Evolutionary conservation across 371 early-diverging fungal genomes (phyloP), one percentile per base, ranked within the genome.

Genomic region (Lichtheimia corymbifera): DNA sequence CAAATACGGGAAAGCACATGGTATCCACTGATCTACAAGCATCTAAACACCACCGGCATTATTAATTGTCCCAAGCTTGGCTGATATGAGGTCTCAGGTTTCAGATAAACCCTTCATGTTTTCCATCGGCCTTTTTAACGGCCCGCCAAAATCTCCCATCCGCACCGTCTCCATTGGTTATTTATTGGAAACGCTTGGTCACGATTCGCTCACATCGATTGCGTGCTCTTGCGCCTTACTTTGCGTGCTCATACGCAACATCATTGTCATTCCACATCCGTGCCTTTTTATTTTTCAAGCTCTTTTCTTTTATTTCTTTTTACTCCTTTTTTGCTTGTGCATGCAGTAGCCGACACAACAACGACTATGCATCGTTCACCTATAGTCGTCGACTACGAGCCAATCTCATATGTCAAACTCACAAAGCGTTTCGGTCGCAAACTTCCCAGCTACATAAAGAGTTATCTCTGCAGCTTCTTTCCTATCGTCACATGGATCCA

Each of bases 401-500:
- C 62, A 20, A 58, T 58, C 18, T 67, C 65, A 11, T 67, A 71
- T 30, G 20, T 54, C 43, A 50, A 61, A 25, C 59, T 67, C 22
- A 62, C 60, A 11, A 58, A 58, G 18, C 62, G 63, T 13, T 65
- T 61, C 50, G 44, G 59, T 12, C 59, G 58, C 20, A 42, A 69
- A 25, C 40, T 76, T 40, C 77, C 76, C 5, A 49, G 59, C 5
- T 65, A 70, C 49, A 62, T 61, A 6, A 63, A 70, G 27, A 47
- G 66, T 4, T 80, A 75, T 22, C 22, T 75, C 2, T 44, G 60
- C 28, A 55, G 72, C 20, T 65, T 84, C 15, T 83, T 92, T 61
- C 93, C 93, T 11, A 79, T 92, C 35, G 50, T 77, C 17, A 45
- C 68, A 1, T 94, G 92, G 93, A 75, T 92, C 1, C 79, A 77